phyloP scores from a whole-genome alignment of 202 grass and related monocot species.

The Schoenoplectus tabernaemontani region DNA sequence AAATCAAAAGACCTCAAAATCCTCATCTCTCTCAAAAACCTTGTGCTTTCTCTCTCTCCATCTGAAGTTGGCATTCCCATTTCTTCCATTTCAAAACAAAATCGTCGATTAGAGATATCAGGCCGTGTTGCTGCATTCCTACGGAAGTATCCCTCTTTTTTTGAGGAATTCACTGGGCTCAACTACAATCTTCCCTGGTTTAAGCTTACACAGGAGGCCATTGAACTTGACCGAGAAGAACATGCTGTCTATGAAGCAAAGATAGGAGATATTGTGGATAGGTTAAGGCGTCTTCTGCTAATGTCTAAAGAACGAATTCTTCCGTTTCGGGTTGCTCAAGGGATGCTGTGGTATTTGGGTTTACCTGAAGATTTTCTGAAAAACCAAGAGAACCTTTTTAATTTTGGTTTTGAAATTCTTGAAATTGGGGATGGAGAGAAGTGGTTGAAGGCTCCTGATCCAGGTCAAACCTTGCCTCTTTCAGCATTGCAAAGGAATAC shows the following conservation, averaged over 20 bases:
- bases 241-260: conserved; percentile 30
- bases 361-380: conserved; percentile 63
- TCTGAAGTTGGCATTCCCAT: conserved; percentile 41
- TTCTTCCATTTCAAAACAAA: conserved; percentile 56
- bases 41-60: conserved; percentile 22
- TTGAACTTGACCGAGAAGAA: conserved; percentile 41
- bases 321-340: conserved; percentile 44
- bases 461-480: conserved; percentile 30
- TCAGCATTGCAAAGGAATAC: conserved; percentile 51
- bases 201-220: conserved; percentile 39
- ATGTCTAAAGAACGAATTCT: conserved; percentile 44
- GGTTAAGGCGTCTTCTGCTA: conserved; percentile 48
- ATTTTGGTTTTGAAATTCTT: conserved; percentile 38
- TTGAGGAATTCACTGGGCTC: conserved; percentile 66
- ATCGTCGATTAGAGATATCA: conserved; percentile 39
- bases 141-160: conserved; percentile 54
- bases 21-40: conserved; percentile 38
- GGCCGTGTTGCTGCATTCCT: conserved; percentile 62
- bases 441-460: conserved; percentile 32
- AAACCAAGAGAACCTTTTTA: conserved; percentile 14
- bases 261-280: conserved; percentile 31
- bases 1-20: conserved; percentile 46
- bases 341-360: conserved; percentile 73
- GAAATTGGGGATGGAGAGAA: conserved; percentile 22
- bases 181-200: conserved; percentile 65